Base-by-base conservation (phyloP, 139 green algal species). In the Chlamydomonas schloesseri region DNA sequence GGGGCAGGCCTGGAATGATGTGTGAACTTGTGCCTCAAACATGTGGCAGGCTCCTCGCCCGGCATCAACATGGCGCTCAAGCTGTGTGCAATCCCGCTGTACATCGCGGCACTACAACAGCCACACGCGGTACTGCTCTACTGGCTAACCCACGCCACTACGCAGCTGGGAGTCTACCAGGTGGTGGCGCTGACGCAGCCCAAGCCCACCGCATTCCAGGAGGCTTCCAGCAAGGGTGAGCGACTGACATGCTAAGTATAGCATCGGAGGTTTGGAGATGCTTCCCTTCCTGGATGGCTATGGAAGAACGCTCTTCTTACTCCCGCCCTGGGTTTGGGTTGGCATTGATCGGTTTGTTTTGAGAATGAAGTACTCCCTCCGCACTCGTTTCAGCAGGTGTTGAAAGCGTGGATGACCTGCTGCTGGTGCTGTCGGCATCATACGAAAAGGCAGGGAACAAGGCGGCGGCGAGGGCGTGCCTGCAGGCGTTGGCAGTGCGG, bases 101-200 rank as follows among this genome's bases (percentile, higher is more conserved):
- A 87, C 86, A 71, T 46, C 73, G 4, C 46, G 3, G 53, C 80
- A 9, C 65, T 87, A 36, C 34, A 88, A 31, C 87, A 90, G 73
- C 81, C 87, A 23, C 80, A 90, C 50, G 80, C 87, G 18, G 73
- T 81, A 37, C 73, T 90, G 64, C 65, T 88, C 5, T 85, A 84
- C 73, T 90, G 87, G 87, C 28, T 57, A 1, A 58, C 37, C n/a
- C 64, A 53, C 6, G 74, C 31, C 8, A 42, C 36, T 10, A 62
- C 55, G 55, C 55, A 62, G 55, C 20, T 62, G 55, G 55, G 55
- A 8, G 10, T 62, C 20, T 62, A 62, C 55, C 20, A 62, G 55
- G 20, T 62, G 55, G 55, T 2, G 55, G 55, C 21, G 55, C 55
- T 24, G 55, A 11, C 55, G 55, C 8, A 28, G 55, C 55, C 18